Evolutionary conservation across 2,329 filamentous ascomycete species (phyloP).

Genomic region (Fusarium oligoseptatum): DNA sequence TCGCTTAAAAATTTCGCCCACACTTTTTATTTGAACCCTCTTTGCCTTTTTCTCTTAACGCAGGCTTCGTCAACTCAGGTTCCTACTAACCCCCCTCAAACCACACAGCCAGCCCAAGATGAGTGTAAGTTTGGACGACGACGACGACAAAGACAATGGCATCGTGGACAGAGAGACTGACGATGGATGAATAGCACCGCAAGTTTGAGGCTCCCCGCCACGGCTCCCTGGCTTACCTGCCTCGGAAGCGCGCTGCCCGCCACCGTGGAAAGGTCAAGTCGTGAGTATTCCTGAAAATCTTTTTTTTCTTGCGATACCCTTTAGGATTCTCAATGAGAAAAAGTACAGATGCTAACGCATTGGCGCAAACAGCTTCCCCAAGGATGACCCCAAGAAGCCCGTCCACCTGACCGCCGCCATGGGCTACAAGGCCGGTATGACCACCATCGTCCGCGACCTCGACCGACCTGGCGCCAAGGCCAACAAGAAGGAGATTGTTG

Average conservation of each 20-base stretch:
- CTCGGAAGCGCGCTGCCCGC: constrained; percentile 91
- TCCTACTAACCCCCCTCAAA: constrained; percentile 56
- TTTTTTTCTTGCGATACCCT: background rate
- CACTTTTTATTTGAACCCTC: constrained; percentile 51
- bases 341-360: constrained; percentile 45
- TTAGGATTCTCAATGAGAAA: background rate
- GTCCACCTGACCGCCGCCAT: constrained; percentile 98
- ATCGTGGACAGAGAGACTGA: constrained; percentile 44
- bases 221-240: constrained; percentile 90
- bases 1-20: constrained; percentile 59
- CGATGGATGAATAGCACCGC: constrained; percentile 58
- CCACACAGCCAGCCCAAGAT: constrained; percentile 56
- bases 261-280: constrained; percentile 99
- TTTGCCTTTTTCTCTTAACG: constrained; percentile 49
- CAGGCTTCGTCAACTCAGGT: constrained; percentile 52
- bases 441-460: constrained; percentile 98
- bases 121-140: constrained; percentile 53
- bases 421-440: constrained; percentile 99
- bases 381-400: constrained; percentile 99
- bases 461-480: constrained; percentile 99
- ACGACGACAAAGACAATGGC: constrained; percentile 40
- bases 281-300: constrained; percentile 67
- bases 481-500: constrained; percentile 98
- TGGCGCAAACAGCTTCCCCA: constrained; percentile 83
- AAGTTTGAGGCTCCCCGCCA: constrained; percentile 90